These are phyloP conservation scores for Lotmaria passim DNA, from an alignment of 208 protist species.

Conservation along the genomic window DNA sequence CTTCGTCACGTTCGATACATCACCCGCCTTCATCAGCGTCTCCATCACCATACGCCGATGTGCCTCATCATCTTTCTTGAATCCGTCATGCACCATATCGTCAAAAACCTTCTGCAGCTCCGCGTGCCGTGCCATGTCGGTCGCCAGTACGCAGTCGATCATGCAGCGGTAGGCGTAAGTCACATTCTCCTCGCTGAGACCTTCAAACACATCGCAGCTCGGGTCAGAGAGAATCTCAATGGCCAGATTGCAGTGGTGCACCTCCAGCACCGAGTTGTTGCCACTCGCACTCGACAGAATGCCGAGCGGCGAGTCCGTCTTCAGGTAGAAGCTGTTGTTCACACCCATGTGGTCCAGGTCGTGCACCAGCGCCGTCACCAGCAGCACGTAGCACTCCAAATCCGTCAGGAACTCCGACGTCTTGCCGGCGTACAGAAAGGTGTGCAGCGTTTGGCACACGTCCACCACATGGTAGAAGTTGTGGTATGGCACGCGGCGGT, in stretches of 20 bases:
- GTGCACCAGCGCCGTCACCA: constrained; percentile 80
- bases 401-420: constrained; percentile 63
- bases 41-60: constrained; percentile 53
- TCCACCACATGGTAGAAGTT: constrained; percentile 91
- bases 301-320: constrained; percentile 85
- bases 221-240: constrained; percentile 85
- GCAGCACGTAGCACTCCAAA: constrained; percentile 83
- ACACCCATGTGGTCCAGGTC: constrained; percentile 91
- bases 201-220: constrained; percentile 74
- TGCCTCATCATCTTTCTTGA: constrained; percentile 38
- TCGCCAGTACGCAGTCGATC: constrained; percentile 86
- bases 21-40: constrained; percentile 82
- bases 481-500: constrained; percentile 86
- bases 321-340: constrained; percentile 92
- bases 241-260: constrained; percentile 89
- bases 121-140: constrained; percentile 86
- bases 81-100: constrained; percentile 25
- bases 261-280: constrained; percentile 84
- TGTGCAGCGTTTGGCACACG: constrained; percentile 82
- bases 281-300: constrained; percentile 84
- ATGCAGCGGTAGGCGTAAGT: constrained; percentile 63
- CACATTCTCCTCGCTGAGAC: constrained; percentile 46
- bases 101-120: constrained; percentile 55
- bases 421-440: constrained; percentile 63
- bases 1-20: constrained; percentile 89